Evolutionary conservation across 192 early-diverging fungal species (phyloP).

Genomic region (Allomyces javanicus): DNA sequence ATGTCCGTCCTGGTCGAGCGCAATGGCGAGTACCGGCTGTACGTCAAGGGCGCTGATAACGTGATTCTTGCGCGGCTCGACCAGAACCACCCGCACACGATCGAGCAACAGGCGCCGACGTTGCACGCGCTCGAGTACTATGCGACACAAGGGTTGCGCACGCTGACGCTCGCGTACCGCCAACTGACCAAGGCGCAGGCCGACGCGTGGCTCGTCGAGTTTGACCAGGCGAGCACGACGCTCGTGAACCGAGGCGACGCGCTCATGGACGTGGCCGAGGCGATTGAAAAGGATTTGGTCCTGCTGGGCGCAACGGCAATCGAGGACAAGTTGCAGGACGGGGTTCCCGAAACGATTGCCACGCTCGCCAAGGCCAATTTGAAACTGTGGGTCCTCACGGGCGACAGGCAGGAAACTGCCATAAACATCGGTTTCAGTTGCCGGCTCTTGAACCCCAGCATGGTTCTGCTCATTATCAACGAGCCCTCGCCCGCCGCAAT

Average conservation of each 20-base stretch:
- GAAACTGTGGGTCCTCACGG: constrained; percentile 34
- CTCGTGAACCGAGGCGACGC: constrained; percentile 69
- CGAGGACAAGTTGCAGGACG: constrained; percentile 36
- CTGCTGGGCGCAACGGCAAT: constrained; percentile 34
- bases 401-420: constrained; percentile 35
- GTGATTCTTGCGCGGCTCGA: constrained; percentile 82
- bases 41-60: constrained; percentile 95
- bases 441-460: constrained; percentile 10
- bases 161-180: constrained; percentile 67
- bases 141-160: constrained; percentile 71
- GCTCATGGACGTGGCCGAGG: constrained; percentile 27
- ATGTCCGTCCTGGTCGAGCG: constrained; percentile 73
- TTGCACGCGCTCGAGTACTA: constrained; percentile 47
- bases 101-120: constrained; percentile 17
- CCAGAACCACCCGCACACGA: constrained; percentile 36
- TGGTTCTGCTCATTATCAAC: constrained; percentile 16
- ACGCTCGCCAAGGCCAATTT: constrained; percentile 19
- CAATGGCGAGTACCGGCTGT: constrained; percentile 61
- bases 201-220: constrained; percentile 46
- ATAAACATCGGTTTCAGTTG: constrained; percentile 28
- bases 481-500: constrained; percentile 7
- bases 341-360: constrained; percentile 26
- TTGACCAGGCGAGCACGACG: constrained; percentile 62
- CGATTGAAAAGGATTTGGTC: constrained; percentile 15
- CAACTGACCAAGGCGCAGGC: constrained; percentile 49